Evolutionary conservation across 306 rosid species (phyloP).

Genomic region (Spatholobus suberectus): DNA sequence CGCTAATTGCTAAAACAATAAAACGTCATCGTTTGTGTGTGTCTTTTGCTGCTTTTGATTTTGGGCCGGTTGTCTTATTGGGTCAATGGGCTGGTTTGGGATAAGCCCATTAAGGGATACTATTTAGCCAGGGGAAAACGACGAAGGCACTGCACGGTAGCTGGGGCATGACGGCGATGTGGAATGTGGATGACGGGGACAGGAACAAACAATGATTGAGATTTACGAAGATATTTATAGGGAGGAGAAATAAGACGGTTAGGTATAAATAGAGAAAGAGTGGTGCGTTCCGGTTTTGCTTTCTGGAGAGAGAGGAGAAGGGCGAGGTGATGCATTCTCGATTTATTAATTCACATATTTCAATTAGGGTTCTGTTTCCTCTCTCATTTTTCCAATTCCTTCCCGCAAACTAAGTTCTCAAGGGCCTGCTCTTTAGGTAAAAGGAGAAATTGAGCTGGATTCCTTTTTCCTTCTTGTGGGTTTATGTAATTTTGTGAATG

Average conservation of each 20-base stretch:
- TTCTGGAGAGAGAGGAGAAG: not conserved
- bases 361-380: conserved; percentile 19
- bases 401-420: not conserved
- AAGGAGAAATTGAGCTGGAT: not conserved
- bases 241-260: not conserved
- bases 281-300: not conserved
- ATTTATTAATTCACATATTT: not conserved
- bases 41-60: not conserved
- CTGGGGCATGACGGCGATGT: conserved; percentile 21
- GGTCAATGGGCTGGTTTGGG: not conserved
- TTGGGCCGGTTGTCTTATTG: not conserved
- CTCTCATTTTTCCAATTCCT: not conserved
- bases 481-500: not conserved
- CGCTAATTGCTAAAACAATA: no score
- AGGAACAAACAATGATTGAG: not conserved
- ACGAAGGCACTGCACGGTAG: not conserved
- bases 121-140: not conserved
- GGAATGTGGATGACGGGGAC: not conserved
- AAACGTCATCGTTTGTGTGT: conserved; percentile 30
- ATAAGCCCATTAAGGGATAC: not conserved
- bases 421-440: conserved; percentile 20
- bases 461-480: not conserved
- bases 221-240: not conserved
- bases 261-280: conserved; percentile 39
- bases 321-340: not conserved